These are phyloP conservation scores for Solanum lycopersicoides DNA, from an alignment of 257 asterid genomes.

Conservation along the genomic window DNA sequence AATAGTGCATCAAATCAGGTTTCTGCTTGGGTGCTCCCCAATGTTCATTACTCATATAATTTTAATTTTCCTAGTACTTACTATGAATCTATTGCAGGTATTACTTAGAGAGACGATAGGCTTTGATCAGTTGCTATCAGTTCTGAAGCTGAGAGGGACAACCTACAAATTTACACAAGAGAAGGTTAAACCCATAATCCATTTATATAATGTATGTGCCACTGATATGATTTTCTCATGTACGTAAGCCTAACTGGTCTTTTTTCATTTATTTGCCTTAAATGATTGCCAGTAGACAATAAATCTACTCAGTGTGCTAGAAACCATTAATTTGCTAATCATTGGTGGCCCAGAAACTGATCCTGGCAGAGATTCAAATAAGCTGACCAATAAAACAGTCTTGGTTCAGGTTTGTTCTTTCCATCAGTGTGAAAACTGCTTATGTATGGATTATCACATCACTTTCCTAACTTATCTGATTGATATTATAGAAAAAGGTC, in stretches of 20 bases:
- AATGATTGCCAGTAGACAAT: slow-evolving; percentile 79
- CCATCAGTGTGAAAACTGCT: neutral
- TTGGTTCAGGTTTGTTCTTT: slow-evolving; percentile 75
- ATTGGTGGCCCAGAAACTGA: slow-evolving; percentile 66
- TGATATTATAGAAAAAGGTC: slow-evolving; percentile 59
- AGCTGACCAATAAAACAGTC: slow-evolving; percentile 60
- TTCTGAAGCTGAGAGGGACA: slow-evolving; percentile 82
- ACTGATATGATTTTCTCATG: neutral
- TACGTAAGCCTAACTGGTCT: slow-evolving; percentile 21
- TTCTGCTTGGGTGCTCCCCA: neutral
- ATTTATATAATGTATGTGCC: neutral
- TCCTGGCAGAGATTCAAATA: slow-evolving; percentile 52
- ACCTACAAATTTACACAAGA: slow-evolving; percentile 85
- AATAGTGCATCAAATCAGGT: slow-evolving; percentile 92
- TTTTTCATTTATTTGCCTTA: slow-evolving; percentile 10
- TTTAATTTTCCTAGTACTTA: slow-evolving; percentile 1
- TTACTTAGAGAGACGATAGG: slow-evolving; percentile 92
- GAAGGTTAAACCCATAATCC: slow-evolving; percentile 48
- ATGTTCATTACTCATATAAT: neutral
- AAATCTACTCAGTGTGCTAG: slow-evolving; percentile 79
- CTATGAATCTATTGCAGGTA: slow-evolving; percentile 37
- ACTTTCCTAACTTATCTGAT: slow-evolving; percentile 1
- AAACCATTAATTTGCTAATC: slow-evolving; percentile 68
- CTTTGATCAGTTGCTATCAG: slow-evolving; percentile 66
- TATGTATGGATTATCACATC: neutral